Percentiles rank a stretch among this genome's conserved stretches.
Evolutionary conservation across 1,284 basidiomycete species (phyloP).

Genomic region (Malassezia sp.): DNA sequence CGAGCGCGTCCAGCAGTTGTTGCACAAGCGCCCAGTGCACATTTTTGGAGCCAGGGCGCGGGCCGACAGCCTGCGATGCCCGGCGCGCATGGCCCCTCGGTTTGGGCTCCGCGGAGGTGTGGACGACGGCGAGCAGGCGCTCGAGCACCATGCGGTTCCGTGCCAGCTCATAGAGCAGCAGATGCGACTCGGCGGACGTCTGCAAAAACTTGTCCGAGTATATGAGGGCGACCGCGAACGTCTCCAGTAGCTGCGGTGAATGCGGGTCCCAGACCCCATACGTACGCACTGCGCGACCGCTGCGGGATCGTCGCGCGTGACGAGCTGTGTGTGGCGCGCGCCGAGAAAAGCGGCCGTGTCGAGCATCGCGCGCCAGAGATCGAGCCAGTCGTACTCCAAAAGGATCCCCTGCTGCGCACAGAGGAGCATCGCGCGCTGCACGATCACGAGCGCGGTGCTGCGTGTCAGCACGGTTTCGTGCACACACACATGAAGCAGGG

Average conservation of each 20-base stretch:
- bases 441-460: constrained; percentile 22
- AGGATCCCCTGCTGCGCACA: constrained; percentile 24
- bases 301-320: constrained; percentile 10
- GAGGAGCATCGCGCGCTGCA: constrained; percentile 24
- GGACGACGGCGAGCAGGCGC: neutral
- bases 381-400: constrained; percentile 35
- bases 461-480: too few relatives aligned
- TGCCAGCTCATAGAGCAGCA: constrained; percentile 33
- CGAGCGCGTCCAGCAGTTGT: constrained; percentile 22
- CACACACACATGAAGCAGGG: constrained; percentile 24
- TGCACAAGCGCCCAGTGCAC: constrained; percentile 20
- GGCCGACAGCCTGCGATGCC: neutral
- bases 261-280: too few relatives aligned
- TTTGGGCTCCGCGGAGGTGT: neutral
- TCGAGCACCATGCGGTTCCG: constrained; percentile 20
- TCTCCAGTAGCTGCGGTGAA: constrained; percentile 25
- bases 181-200: constrained; percentile 24
- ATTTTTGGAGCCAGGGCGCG: neutral
- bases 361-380: constrained; percentile 30
- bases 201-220: constrained; percentile 24
- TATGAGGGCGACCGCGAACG: constrained; percentile 23
- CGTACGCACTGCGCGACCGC: constrained; percentile 22
- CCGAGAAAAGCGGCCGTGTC: constrained; percentile 23
- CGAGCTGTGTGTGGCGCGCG: constrained; percentile 21
- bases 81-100: neutral